Evolutionary conservation across 2,329 filamentous ascomycete species (phyloP).

Genomic region (Periconia digitata): DNA sequence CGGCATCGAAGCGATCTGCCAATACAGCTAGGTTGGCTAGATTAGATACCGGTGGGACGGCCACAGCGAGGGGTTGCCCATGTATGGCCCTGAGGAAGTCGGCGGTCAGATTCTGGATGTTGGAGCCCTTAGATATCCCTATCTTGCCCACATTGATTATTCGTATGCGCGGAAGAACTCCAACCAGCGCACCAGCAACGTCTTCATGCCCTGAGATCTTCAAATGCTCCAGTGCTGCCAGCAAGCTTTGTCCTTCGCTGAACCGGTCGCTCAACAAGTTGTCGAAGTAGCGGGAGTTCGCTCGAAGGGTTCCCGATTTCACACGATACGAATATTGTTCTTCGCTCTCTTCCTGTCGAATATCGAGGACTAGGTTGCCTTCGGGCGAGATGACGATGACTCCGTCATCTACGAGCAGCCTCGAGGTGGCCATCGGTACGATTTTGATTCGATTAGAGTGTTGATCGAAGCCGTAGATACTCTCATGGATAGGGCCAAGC

Average conservation of each 20-base stretch:
- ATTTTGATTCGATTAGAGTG: not conserved
- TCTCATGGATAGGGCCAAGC: conserved; percentile 55
- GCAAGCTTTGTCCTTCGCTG: conserved; percentile 61
- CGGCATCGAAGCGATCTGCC: conserved; percentile 72
- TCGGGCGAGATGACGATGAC: conserved; percentile 56
- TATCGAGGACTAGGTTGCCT: conserved; percentile 68
- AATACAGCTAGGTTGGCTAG: conserved; percentile 69
- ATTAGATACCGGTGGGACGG: conserved; percentile 58
- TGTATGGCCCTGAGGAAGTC: conserved; percentile 71
- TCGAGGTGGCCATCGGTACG: conserved; percentile 12
- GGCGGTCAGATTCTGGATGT: conserved; percentile 63
- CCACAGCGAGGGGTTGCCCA: conserved; percentile 48
- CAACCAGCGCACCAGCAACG: conserved; percentile 52
- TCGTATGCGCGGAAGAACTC: conserved; percentile 62
- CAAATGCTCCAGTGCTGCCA: conserved; percentile 55
- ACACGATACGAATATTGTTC: conserved; percentile 64
- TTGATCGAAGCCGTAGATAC: conserved; percentile 20
- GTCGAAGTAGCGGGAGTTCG: conserved; percentile 69
- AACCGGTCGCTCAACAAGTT: conserved; percentile 68
- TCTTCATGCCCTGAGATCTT: conserved; percentile 47
- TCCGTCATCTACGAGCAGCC: conserved; percentile 24
- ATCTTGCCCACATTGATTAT: conserved; percentile 71
- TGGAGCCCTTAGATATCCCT: conserved; percentile 63
- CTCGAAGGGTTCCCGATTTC: conserved; percentile 57
- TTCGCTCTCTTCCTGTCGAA: conserved; percentile 64